Evolutionary conservation across 129 eudicot species (phyloP), one percentile per base, ranked within the genome.

Genomic region (Pittosporum tobira): DNA sequence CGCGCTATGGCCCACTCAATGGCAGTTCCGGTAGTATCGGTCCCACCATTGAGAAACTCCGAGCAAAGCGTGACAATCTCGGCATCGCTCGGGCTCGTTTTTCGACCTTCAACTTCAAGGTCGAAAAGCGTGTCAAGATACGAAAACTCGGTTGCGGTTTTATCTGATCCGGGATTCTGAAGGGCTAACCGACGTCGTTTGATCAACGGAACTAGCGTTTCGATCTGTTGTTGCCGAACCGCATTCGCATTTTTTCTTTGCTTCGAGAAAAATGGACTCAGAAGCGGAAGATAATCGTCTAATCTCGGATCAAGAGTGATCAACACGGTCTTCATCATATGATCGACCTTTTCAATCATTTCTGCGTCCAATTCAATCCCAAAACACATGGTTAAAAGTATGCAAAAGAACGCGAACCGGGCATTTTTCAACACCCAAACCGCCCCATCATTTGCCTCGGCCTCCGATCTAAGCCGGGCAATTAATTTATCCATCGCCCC

Each of bases 1-100:
- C 89, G 51, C 3, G 73, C 95, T 3, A 90, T 74, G 14, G 95
- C 97, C 97, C 97, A 90, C 58, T 90, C 97, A 37, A 85, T 56
- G 2, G 95, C 94, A 1, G 97, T 90, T 1, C 75, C 97, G 1
- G 97, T 85, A 1, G 97, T 85, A 66, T 90, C 97, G 0, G 97
- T 90, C 0, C 95, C 97, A 5, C 95, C 97, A 57, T 90, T 90
- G 6, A 90, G 61, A 51, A 85, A 82, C 79, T 90, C 97, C 3
- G 97, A 90, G 48, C 95, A 85, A 4, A 90, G 73, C 0, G 97
- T 85, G 16, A 90, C 97, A 15, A 90, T 69, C 49, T 90, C 94
- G 0, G 79, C 42, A 18, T 75, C 51, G 0, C 84, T 38, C 6
- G 95, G 94, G 0, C 71, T 46, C 2, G 82, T 65, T 20, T 75